Base-by-base conservation (phyloP, 2,329 filamentous ascomycete species). In the Helicocarpus griseus region DNA sequence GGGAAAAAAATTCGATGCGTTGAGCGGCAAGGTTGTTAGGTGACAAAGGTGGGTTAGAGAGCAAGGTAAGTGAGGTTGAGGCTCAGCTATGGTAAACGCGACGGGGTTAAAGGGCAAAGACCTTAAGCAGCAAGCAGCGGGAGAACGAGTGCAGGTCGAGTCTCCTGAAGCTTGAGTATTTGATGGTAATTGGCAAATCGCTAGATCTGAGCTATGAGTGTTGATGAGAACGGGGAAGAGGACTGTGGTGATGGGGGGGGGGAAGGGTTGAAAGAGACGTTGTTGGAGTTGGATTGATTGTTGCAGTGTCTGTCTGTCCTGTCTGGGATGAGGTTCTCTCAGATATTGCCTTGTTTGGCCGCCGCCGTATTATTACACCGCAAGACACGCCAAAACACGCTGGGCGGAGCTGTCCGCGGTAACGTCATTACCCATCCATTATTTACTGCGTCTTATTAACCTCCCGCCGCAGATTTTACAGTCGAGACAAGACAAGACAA, bases 91-190 rank as follows among this genome's bases (percentile, higher is more conserved):
- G 26, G 24, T 26, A 31, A 43, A 45, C 41, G 41, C 26, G 26
- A 47, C 19, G 6, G 11, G 44, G 31, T 14, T 35, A 26, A 46
- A 33, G 14, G 56, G 54, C 38, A 35, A 53, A 44, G 29, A 22
- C n/a, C n/a, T 14, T 21, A 28, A 22, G 28, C 11, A 31, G 35
- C 24, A 48, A 50, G 36, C 21, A 57, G 56, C 58, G 59, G 64
- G 64, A 63, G 57, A 63, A 66, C 69, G 64, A 65, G 69, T 71
- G 69, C 69, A 72, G 69, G 68, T 68, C 68, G 69, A 65, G 53
- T 57, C 56, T 61, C 62, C 57, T 56, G 57, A 58, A 52, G 56
- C 58, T 59, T 58, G 56, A 57, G 44, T 49, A 54, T 47, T 47
- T 35, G 46, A 48, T 52, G 44, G 29, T 35, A 39, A 31, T 41